These are phyloP conservation scores for Oryza officinalis DNA, from an alignment of 176 grass and related monocot species.

Conservation along the genomic window DNA sequence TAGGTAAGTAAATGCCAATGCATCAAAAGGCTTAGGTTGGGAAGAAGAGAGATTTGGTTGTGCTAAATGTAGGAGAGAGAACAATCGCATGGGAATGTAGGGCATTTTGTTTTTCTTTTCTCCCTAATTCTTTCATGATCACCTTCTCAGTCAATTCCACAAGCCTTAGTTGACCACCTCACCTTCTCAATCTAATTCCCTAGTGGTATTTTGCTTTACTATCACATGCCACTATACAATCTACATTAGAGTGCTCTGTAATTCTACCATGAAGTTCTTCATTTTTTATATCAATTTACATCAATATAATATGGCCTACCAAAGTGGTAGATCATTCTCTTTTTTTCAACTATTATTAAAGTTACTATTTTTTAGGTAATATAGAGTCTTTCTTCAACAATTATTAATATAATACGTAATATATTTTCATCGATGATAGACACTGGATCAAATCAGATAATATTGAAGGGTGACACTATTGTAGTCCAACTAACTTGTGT, in stretches of 20 bases:
- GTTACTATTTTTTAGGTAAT: background rate
- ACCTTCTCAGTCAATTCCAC: background rate
- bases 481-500: constrained; percentile 29
- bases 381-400: background rate
- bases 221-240: background rate
- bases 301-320: background rate
- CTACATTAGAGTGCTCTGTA: background rate
- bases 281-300: background rate
- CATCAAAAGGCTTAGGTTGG: background rate
- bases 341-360: background rate
- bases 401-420: background rate
- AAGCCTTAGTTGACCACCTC: too few species aligned
- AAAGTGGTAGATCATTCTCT: background rate
- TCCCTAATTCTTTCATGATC: background rate
- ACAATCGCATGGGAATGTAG: background rate
- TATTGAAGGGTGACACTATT: background rate
- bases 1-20: background rate
- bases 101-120: background rate
- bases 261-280: background rate
- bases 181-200: too few species aligned
- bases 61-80: background rate
- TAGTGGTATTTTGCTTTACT: background rate
- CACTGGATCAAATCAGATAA: background rate
- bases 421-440: constrained; percentile 19
- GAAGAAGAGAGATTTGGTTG: background rate